Base-by-base conservation (phyloP, 2,329 filamentous ascomycete genomes). In the Aspergillus fischeri region DNA sequence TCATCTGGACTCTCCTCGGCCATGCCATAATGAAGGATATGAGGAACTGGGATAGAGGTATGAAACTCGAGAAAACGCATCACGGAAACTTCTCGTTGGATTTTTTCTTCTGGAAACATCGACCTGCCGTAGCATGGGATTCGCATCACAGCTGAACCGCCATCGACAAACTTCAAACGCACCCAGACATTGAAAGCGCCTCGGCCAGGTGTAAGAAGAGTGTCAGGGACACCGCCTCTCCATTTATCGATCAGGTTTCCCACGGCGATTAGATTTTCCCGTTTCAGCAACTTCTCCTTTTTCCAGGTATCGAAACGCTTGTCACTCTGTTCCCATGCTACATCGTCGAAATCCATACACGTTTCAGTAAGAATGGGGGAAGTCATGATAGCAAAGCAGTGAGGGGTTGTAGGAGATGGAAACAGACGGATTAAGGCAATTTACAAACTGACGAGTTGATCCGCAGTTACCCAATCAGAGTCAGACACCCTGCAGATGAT, bases 41-140 rank as follows among this genome's bases (percentile, higher is more conserved):
- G 17, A 7, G 41, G n/a, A 3, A 42, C n/a, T 21, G n/a, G 41
- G n/a, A 42, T 42, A 21, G 17, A n/a, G 7, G 41, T 42, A 10
- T 42, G 17, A 3, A 1, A 6, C n/a, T 42, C 20, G 41, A 42
- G 41, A 20, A 42, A 42, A 10, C 7, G 17, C 41, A 42, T 42
- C 7, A 42, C n/a, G 20, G 41, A n/a, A 10, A 42, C 41, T 21
- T 42, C 41, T 42, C 20, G 17, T 21, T 21, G 44, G 17, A 62
- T 47, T 41, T 67, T 66, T 28, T 67, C 64, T 48, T 65, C 60
- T 1, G 55, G 53, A 56, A 63, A 63, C 53, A 66, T 59, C 4
- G 53, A 52, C 8, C 29, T 11, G 1, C 58, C 60, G 10, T 55
- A 55, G 9, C 49, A 53, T 6, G 53, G 58, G 29, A 66, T 58